Conservation (phyloP, 371 early-diverging fungal species). For the Saksenaea oblongispora region DNA sequence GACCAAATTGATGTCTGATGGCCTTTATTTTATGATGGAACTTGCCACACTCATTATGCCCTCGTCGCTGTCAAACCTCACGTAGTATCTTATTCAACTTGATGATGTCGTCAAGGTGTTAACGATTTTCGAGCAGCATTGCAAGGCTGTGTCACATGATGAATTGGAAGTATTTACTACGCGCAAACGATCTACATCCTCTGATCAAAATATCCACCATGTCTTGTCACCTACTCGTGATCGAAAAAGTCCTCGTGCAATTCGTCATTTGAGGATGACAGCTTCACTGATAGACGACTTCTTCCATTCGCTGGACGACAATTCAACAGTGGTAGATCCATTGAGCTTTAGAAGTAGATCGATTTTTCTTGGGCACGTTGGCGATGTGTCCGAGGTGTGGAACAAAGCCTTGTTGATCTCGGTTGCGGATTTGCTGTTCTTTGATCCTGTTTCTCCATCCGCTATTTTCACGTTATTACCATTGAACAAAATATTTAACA, state of each 20-base stretch:
- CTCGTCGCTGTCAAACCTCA: slow-evolving; percentile 4
- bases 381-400: not conserved
- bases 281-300: no score
- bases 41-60: slow-evolving; percentile 5
- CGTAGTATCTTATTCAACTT: slow-evolving; percentile 2
- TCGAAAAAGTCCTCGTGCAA: not conserved
- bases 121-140: slow-evolving; percentile 4
- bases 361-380: not conserved
- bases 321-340: no score
- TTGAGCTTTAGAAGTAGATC: not conserved
- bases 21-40: slow-evolving; percentile 12
- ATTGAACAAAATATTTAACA: not conserved
- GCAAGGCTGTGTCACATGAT: slow-evolving; percentile 1
- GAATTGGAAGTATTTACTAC: slow-evolving; percentile 2
- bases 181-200: not conserved
- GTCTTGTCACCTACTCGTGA: slow-evolving; percentile 4
- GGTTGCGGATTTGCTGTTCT: not conserved
- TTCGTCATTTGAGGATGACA: no score
- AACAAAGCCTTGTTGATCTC: slow-evolving; percentile 2
- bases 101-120: slow-evolving; percentile 7
- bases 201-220: slow-evolving; percentile 3
- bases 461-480: not conserved
- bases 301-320: no score
- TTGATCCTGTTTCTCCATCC: slow-evolving; percentile 1
- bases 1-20: slow-evolving; percentile 8